phyloP scores from a whole-genome alignment of 345 rosid genomes.

The Lepidium didymum region DNA sequence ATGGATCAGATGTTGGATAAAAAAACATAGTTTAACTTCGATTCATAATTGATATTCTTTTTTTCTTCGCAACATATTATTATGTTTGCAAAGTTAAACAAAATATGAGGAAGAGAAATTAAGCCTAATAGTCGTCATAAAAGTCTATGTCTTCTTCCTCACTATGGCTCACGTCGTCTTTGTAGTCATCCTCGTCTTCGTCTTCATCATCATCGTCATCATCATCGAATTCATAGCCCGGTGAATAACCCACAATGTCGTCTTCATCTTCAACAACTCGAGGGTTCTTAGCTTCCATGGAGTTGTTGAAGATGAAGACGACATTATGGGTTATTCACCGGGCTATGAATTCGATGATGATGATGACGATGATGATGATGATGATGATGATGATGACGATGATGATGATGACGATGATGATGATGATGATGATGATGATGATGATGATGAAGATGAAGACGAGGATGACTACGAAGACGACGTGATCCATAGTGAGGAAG shows the following conservation, averaged over 20 bases:
- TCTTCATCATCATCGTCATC: background rate
- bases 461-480: background rate
- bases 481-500: no score
- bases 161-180: background rate
- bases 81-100: no score
- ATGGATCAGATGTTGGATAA: no score
- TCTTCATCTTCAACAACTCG: background rate
- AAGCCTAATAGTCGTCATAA: background rate
- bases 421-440: no score
- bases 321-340: background rate
- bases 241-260: background rate
- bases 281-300: conserved; percentile 6
- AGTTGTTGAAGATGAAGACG: background rate
- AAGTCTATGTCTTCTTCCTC: background rate
- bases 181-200: background rate
- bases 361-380: background rate
- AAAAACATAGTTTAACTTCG: background rate
- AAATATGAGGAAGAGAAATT: no score
- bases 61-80: no score
- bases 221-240: background rate
- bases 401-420: no score
- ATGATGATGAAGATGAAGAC: background rate
- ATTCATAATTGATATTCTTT: no score
- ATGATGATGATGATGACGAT: no score
- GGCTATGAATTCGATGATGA: background rate